Base-by-base conservation (phyloP, 129 eudicot genomes). In the Rutidosis leptorrhynchoides region DNA sequence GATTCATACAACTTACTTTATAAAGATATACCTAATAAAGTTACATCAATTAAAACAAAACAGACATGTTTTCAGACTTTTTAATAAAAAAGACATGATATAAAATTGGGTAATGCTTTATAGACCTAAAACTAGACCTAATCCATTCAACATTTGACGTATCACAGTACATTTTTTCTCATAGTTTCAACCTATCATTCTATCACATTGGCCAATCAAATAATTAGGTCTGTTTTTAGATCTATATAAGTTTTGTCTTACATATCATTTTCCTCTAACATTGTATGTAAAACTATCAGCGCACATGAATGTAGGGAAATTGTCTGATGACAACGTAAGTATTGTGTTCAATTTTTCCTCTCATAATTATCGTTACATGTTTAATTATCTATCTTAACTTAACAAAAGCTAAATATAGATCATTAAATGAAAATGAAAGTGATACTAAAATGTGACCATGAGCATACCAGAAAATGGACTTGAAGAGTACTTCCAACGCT, bases 401-500 rank as follows among this genome's bases (percentile, higher is more conserved):
- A 1, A 37, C 2, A 37, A 37, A 37, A 37, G 43, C 15, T n/a
- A n/a, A 37, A 37, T 1, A 37, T 37, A 37, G 51, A 65, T 68
- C 19, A 30, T 3, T 55, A 14, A 65, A 23, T 30, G 40, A 19
- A 29, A 29, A 58, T 20, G 32, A 65, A 72, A 52, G 6, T 23
- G 33, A 74, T 72, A 62, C 69, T 27, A 26, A 73, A 69, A 67
- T 81, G 56, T 40, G 79, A 73, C 54, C 63, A 76, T 71, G 72
- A 83, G 56, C 78, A 60, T 94, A 94, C 99, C 99, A 94, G 74
- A 84, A 81, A 76, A 94, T 84, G 53, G 82, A 84, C 78, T 86
- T 94, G 87, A 77, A 85, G 29, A 87, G 84, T 58, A 84, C 82
- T 84, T 94, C 97, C 78, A 83, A 78, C 1, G 92, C 94, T 53